A percentile compares a stretch with the other conserved stretches of the same genome.
These are phyloP conservation scores for Fusarium sp. DNA, from an alignment of 2,329 filamentous ascomycete species.

Conservation along the genomic window DNA sequence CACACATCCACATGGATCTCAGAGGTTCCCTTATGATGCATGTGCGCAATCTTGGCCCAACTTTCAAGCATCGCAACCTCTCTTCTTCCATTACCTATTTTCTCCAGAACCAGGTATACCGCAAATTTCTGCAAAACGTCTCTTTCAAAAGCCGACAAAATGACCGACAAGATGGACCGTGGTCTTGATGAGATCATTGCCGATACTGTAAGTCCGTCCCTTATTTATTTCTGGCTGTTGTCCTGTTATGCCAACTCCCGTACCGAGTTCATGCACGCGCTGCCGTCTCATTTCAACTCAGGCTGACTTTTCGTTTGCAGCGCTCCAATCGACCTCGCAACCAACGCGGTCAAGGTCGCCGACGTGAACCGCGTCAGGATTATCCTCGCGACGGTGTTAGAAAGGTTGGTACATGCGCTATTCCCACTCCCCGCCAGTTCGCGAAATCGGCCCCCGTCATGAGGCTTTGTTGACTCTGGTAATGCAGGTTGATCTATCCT, in stretches of 20 bases:
- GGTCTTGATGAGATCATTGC: slow-evolving; percentile 71
- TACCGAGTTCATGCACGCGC: slow-evolving; percentile 21
- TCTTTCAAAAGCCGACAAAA: slow-evolving; percentile 39
- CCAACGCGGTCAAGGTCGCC: slow-evolving; percentile 54
- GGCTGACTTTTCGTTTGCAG: slow-evolving; percentile 44
- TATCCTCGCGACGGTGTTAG: slow-evolving; percentile 87
- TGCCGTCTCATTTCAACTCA: slow-evolving; percentile 27
- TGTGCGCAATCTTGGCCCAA: background rate
- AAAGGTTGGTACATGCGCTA: slow-evolving; percentile 75
- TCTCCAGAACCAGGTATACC: background rate
- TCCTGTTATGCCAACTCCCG: slow-evolving; percentile 4
- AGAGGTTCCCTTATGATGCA: too few relatives aligned
- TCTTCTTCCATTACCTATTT: slow-evolving; percentile 5
- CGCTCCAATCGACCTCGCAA: slow-evolving; percentile 54
- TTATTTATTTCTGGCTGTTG: slow-evolving; percentile 12
- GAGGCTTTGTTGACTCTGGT: slow-evolving; percentile 39
- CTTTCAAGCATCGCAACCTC: slow-evolving; percentile 10
- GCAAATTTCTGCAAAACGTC: slow-evolving; percentile 6
- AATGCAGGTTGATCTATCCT: slow-evolving; percentile 55
- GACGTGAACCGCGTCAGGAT: slow-evolving; percentile 57
- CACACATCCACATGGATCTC: too few relatives aligned
- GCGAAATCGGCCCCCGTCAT: slow-evolving; percentile 1
- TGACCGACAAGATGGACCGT: slow-evolving; percentile 65
- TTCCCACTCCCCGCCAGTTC: background rate
- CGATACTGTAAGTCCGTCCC: slow-evolving; percentile 59